Percentiles rank a stretch among this genome's conserved stretches.
Evolutionary conservation across 805 yeast species (phyloP).

Genomic region (Pichia exigua): DNA sequence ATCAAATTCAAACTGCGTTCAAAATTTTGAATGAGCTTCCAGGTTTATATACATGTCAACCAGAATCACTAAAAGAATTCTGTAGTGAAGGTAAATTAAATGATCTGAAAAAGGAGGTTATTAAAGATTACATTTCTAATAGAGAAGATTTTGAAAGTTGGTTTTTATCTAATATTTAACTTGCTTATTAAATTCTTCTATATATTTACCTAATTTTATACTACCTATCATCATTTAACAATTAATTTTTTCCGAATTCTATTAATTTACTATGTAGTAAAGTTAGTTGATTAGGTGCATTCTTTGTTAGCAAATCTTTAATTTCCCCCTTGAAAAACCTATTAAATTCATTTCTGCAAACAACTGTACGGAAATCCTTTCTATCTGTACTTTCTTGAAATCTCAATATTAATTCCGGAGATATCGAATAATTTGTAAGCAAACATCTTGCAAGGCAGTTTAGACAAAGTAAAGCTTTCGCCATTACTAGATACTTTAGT

Average conservation of each 20-base stretch:
- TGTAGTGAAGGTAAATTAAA: constrained; percentile 76
- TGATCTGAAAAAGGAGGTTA: constrained; percentile 48
- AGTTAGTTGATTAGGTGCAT: constrained; percentile 3
- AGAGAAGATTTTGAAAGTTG: constrained; percentile 53
- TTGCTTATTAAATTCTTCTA: not conserved
- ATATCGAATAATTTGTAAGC: constrained; percentile 14
- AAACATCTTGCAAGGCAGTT: constrained; percentile 12
- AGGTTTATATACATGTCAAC: constrained; percentile 77
- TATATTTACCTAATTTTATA: not conserved
- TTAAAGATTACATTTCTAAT: constrained; percentile 4
- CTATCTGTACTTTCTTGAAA: constrained; percentile 16
- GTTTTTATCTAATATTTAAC: constrained; percentile 26
- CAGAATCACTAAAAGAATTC: constrained; percentile 67
- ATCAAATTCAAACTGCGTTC: constrained; percentile 38
- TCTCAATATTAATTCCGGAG: constrained; percentile 15
- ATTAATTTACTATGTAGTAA: constrained; percentile 4
- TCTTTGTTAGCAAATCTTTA: constrained; percentile 5
- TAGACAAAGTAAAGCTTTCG: constrained; percentile 15
- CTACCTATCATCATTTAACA: not conserved
- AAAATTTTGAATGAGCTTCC: constrained; percentile 67
- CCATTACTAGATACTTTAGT: constrained; percentile 7
- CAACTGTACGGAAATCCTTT: constrained; percentile 12
- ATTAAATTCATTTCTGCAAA: not conserved
- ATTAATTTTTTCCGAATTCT: constrained; percentile 2
- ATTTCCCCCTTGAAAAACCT: constrained; percentile 10